A percentile compares a stretch with the other conserved stretches of the same genome.
Conservation (phyloP, 805 yeast species). For the Hanseniaspora pseudoguilliermondii region DNA sequence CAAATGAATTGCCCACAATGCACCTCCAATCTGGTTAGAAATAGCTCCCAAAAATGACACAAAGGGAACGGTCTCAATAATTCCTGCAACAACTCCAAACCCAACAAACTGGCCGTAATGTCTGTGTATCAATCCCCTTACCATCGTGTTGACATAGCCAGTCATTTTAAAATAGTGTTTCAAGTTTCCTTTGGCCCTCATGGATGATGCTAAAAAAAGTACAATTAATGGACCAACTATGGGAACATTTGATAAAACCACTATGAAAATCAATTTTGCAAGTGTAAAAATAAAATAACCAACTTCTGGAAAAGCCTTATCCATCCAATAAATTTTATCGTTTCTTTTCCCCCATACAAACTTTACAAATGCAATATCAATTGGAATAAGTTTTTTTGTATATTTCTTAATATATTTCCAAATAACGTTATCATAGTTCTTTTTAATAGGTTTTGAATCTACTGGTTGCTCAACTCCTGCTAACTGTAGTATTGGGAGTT, state of each 20-base stretch:
- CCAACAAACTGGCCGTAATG: conserved; percentile 31
- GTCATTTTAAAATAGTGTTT: conserved; percentile 24
- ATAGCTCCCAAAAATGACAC: conserved; percentile 41
- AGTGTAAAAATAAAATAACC: conserved; percentile 13
- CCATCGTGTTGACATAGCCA: conserved; percentile 25
- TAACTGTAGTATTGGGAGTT: neutral
- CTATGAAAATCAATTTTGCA: conserved; percentile 13
- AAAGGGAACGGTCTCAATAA: conserved; percentile 44
- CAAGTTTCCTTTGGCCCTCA: conserved; percentile 23
- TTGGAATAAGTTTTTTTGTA: neutral
- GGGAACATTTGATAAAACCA: conserved; percentile 24
- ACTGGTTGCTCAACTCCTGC: neutral
- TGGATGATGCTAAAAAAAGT: conserved; percentile 21
- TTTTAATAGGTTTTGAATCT: neutral
- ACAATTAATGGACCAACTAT: conserved; percentile 26
- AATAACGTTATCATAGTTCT: neutral
- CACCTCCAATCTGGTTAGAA: conserved; percentile 51
- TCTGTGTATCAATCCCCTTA: conserved; percentile 25
- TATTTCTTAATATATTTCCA: neutral
- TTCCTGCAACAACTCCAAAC: conserved; percentile 41
- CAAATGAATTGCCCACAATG: conserved; percentile 45
- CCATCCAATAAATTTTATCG: conserved; percentile 17
- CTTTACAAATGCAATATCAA: conserved; percentile 5
- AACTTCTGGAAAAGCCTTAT: conserved; percentile 15
- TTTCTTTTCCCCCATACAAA: conserved; percentile 6